Conservation (phyloP, 805 yeast species). For the Sungouiozyma ichnusensis region DNA sequence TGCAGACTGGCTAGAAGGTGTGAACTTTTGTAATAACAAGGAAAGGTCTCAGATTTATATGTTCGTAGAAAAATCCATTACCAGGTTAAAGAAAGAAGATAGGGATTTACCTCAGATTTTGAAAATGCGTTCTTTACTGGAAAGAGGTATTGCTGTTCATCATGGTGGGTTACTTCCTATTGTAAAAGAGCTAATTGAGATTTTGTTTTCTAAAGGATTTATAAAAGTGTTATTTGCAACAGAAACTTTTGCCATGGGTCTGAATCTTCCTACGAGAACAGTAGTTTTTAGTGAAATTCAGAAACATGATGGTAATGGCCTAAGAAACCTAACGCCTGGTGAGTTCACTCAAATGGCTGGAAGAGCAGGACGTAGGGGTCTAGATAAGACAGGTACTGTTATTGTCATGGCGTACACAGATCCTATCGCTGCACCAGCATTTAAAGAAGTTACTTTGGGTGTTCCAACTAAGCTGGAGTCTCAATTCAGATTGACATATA, state of each 20-base stretch:
- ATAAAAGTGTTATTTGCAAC: constrained; percentile 92
- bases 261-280: constrained; percentile 91
- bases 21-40: constrained; percentile 72
- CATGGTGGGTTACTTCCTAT: constrained; percentile 92
- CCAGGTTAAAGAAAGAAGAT: constrained; percentile 83
- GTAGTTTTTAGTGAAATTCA: constrained; percentile 79
- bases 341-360: constrained; percentile 99
- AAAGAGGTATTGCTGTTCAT: constrained; percentile 91
- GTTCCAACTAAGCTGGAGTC: constrained; percentile 82
- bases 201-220: constrained; percentile 73
- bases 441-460: constrained; percentile 79
- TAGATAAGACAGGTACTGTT: constrained; percentile 89
- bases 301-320: constrained; percentile 82
- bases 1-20: constrained; percentile 63
- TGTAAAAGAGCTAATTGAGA: constrained; percentile 87
- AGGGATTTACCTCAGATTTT: constrained; percentile 86
- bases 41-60: constrained; percentile 88
- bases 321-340: constrained; percentile 81
- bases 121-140: constrained; percentile 67
- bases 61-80: constrained; percentile 83
- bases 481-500: constrained; percentile 89
- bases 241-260: constrained; percentile 98
- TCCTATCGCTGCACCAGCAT: constrained; percentile 45
- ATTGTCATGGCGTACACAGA: constrained; percentile 76
- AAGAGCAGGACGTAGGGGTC: constrained; percentile 95